Conservation (phyloP, 2,329 filamentous ascomycete genomes). For the Aspergillus bombycis region DNA sequence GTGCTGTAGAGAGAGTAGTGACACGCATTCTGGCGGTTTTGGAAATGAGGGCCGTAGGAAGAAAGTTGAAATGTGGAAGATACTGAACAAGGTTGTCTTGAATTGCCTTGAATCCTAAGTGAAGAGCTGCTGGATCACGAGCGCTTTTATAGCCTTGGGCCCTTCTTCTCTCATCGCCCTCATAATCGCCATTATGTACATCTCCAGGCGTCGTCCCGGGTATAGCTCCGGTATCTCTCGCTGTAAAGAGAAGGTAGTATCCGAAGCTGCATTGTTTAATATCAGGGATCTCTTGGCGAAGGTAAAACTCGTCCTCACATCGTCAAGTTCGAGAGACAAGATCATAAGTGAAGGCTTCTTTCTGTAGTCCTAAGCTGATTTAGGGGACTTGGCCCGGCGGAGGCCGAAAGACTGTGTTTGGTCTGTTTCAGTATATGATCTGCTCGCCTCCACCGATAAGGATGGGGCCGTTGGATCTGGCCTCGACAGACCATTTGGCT, state of each 20-base stretch:
- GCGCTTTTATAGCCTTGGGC: neutral
- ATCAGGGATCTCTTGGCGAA: conserved; percentile 3
- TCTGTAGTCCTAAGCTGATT: neutral
- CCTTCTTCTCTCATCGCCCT: neutral
- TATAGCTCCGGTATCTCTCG: neutral
- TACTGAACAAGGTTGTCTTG: neutral
- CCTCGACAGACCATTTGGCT: neutral
- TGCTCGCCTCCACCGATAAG: conserved; percentile 1
- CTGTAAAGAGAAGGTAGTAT: conserved; percentile 4
- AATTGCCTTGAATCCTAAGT: neutral
- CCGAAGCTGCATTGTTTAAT: neutral
- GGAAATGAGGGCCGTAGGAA: neutral
- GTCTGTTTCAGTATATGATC: conserved; percentile 1
- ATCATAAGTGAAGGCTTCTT: neutral
- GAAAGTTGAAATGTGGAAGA: conserved; percentile 1
- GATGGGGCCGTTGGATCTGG: neutral
- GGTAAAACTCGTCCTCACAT: neutral
- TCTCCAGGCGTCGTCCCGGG: neutral
- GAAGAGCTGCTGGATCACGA: neutral
- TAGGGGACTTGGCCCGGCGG: conserved; percentile 28
- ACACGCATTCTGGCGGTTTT: conserved; percentile 25
- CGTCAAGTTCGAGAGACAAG: neutral
- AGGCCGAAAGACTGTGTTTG: conserved; percentile 11
- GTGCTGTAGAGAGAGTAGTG: conserved; percentile 21
- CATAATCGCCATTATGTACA: neutral